Evolutionary conservation across 306 rosid genomes (phyloP).

Genomic region (Cucumis melo): DNA sequence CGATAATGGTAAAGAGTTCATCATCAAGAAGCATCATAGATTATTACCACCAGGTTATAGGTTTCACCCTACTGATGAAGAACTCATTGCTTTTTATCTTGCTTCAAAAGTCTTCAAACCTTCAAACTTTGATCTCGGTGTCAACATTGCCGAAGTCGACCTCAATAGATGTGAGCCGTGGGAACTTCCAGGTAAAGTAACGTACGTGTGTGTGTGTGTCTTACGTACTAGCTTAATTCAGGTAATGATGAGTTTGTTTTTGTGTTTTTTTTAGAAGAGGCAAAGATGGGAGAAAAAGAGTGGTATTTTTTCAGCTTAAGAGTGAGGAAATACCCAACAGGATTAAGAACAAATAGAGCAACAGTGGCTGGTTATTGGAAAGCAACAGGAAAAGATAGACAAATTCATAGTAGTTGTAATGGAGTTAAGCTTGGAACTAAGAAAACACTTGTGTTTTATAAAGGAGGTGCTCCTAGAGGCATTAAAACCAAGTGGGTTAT

Average conservation of each 20-base stretch:
- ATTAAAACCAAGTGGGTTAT: slow-evolving; percentile 9
- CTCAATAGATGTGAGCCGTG: slow-evolving; percentile 74
- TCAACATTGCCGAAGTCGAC: slow-evolving; percentile 54
- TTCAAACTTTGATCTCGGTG: slow-evolving; percentile 10
- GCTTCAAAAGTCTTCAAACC: slow-evolving; percentile 43
- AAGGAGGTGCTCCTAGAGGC: slow-evolving; percentile 5
- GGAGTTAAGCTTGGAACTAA: slow-evolving; percentile 7
- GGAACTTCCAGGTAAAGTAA: slow-evolving; percentile 60
- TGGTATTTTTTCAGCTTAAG: slow-evolving; percentile 12
- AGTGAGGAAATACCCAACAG: slow-evolving; percentile 5
- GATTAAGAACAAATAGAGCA: slow-evolving; percentile 6
- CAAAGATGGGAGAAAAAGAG: slow-evolving; percentile 6
- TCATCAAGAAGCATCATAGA: slow-evolving; percentile 30
- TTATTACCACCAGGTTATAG: slow-evolving; percentile 70
- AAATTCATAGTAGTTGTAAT: neutral
- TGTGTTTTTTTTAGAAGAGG: neutral
- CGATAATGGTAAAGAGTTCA: neutral
- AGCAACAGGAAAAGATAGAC: slow-evolving; percentile 10
- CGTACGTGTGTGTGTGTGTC: too few species aligned
- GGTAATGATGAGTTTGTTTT: neutral
- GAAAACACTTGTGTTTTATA: slow-evolving; percentile 4
- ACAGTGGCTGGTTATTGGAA: slow-evolving; percentile 12
- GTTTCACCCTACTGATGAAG: slow-evolving; percentile 82
- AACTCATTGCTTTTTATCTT: slow-evolving; percentile 53
- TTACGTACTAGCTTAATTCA: neutral